Evolutionary conservation across 139 green algal genomes (phyloP).

Genomic region (Chlamydomonas asymmetrica): DNA sequence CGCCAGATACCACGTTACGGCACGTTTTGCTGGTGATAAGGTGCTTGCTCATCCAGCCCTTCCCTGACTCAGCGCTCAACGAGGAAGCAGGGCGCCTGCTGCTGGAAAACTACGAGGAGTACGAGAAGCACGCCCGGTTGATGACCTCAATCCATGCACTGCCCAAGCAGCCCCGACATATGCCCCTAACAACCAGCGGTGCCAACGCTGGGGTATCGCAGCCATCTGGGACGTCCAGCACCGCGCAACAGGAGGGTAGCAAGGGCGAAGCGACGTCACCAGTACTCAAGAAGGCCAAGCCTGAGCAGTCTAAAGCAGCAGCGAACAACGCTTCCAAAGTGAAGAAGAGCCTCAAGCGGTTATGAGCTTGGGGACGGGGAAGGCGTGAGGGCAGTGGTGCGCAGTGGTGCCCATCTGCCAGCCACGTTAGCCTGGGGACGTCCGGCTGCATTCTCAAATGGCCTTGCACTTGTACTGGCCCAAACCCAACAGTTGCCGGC

Average conservation of each 20-base stretch:
- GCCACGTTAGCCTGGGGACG: too few relatives aligned
- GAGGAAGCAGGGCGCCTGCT: conserved; percentile 96
- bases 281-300: conserved; percentile 61
- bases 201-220: conserved; percentile 79
- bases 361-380: too few relatives aligned
- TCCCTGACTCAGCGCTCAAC: conserved; percentile 95
- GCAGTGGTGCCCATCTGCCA: too few relatives aligned
- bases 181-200: conserved; percentile 70
- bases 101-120: conserved; percentile 88
- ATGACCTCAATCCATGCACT: conserved; percentile 84
- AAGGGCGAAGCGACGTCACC: conserved; percentile 19
- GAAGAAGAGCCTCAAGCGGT: conserved; percentile 81
- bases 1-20: conserved; percentile 75
- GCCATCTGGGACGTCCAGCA: conserved; percentile 54
- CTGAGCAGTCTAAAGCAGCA: conserved; percentile 40
- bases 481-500: too few relatives aligned
- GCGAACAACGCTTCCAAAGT: conserved; percentile 50
- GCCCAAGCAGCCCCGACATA: conserved; percentile 50
- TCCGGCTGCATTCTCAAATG: too few relatives aligned
- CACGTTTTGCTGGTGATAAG: conserved; percentile 85
- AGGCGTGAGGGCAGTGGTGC: too few relatives aligned
- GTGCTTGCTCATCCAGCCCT: conserved; percentile 97
- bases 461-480: too few relatives aligned
- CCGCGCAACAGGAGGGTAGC: conserved; percentile 3
- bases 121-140: conserved; percentile 80